Evolutionary conservation across 2,329 filamentous ascomycete genomes (phyloP), one percentile per base, ranked within the genome.

Genomic region (Pochonia chlamydosporia): DNA sequence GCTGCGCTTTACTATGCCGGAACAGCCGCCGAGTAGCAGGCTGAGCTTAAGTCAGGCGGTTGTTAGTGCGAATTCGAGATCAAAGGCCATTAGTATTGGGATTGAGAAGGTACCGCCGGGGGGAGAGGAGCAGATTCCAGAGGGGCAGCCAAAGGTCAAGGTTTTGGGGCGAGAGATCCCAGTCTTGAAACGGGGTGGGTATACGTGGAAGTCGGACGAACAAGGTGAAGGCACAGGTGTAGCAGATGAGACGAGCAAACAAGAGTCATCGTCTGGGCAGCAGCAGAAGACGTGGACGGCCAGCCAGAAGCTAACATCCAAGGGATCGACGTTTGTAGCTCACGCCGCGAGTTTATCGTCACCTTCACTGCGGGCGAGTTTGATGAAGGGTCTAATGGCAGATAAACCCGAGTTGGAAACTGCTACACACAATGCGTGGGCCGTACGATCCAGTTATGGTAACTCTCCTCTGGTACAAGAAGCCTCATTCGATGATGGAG

Each of bases 11-110:
- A 95, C 88, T 0, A 92, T 91, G 84, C 87, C 89, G 0, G 84
- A 87, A 54, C 90, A 96, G 61, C 89, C 89, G 3, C 73, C 84
- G 3, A 93, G 87, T n/a, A 92, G 88, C 61, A 76, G 88, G 40
- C 69, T 95, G 18, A 95, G 89, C 60, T 70, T 96, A 18, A 87
- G 84, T 0, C 89, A 95, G 64, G 89, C 87, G 1, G 83, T 93
- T 1, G 87, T 95, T 14, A 91, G 87, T 60, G 82, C 82, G 24
- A 93, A 92, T 60, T 89, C 86, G 50, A 79, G 83, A 53, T 81
- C 79, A 30, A 91, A 91, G 65, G 89, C 89, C 9, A 75, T 84
- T 24, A 85, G 78, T 52, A 67, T 95, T 25, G 89, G 89, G 0
- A 70, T 95, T 18, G 81, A 87, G 52, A 79, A 73, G 43, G 79